Evolutionary conservation across 2,329 filamentous ascomycete genomes (phyloP).

Genomic region (Penicillium sp.): DNA sequence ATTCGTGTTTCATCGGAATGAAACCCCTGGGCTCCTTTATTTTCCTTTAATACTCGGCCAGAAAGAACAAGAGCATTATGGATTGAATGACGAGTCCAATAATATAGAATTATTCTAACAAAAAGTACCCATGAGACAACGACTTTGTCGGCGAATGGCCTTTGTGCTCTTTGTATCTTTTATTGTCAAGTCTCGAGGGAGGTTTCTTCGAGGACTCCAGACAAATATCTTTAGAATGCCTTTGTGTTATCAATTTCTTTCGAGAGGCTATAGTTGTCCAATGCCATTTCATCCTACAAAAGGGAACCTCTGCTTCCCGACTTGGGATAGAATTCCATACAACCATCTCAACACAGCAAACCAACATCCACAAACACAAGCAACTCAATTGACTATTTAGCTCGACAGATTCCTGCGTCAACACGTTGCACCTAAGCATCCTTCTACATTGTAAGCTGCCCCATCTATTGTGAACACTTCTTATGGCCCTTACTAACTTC

Average conservation of each 20-base stretch:
- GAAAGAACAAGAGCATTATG: not conserved
- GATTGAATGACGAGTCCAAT: not conserved
- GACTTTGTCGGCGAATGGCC: not conserved
- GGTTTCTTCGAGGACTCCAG: not conserved
- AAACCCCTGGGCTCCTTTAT: not conserved
- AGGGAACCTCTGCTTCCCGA: not conserved
- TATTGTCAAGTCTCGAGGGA: not conserved
- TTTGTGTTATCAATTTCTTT: not conserved
- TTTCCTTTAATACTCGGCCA: not conserved
- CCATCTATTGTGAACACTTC: not conserved
- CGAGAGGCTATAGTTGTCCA: not conserved
- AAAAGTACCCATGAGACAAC: not conserved
- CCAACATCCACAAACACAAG: not conserved
- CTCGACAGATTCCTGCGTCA: not conserved
- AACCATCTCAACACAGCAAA: not conserved
- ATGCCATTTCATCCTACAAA: not conserved
- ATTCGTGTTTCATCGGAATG: not conserved
- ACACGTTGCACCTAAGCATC: not conserved
- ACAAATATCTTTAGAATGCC: not conserved
- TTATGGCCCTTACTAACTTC: not conserved
- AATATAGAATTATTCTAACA: not conserved
- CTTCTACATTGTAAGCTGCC: not conserved
- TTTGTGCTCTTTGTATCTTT: slow-evolving; percentile 1
- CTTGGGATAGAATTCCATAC: not conserved
- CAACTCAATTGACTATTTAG: not conserved